Conservation (phyloP, 441 rosid species). For the Geranium incanum region DNA sequence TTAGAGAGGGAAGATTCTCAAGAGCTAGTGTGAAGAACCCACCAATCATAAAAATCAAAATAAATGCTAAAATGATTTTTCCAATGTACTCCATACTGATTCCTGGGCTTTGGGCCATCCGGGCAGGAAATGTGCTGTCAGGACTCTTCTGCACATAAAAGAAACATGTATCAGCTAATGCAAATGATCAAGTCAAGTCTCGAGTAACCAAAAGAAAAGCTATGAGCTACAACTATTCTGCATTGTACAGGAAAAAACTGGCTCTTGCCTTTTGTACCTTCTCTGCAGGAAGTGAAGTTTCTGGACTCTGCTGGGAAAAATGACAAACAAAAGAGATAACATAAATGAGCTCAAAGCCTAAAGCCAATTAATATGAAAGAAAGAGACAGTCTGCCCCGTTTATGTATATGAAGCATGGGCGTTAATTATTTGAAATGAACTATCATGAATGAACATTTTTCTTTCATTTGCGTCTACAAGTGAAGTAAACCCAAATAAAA, state of each 20-base stretch:
- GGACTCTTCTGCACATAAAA: conserved; percentile 37
- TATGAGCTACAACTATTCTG: not conserved
- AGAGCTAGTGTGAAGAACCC: conserved; percentile 60
- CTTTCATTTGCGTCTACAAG: not conserved
- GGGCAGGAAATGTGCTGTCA: conserved; percentile 16
- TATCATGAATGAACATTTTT: not conserved
- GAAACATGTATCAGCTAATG: conserved; percentile 6
- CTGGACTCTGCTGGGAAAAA: not conserved
- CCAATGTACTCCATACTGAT: conserved; percentile 37
- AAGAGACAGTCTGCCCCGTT: not conserved
- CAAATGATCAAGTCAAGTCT: not conserved
- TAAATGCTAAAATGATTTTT: conserved; percentile 56
- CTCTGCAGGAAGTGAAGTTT: not conserved
- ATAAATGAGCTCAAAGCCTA: not conserved
- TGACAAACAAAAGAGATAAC: not conserved
- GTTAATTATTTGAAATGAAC: not conserved
- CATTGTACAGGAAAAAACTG: not conserved
- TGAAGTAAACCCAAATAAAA: not conserved
- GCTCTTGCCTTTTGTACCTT: not conserved
- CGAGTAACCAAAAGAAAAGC: not conserved
- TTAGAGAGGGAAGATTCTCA: conserved; percentile 59
- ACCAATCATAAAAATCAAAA: conserved; percentile 61
- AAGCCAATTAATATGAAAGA: no score
- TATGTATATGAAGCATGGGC: not conserved
- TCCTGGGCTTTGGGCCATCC: conserved; percentile 17